These are phyloP conservation scores for Paecilomyces sp. DNA, from an alignment of 2,329 filamentous ascomycete species.

Conservation along the genomic window DNA sequence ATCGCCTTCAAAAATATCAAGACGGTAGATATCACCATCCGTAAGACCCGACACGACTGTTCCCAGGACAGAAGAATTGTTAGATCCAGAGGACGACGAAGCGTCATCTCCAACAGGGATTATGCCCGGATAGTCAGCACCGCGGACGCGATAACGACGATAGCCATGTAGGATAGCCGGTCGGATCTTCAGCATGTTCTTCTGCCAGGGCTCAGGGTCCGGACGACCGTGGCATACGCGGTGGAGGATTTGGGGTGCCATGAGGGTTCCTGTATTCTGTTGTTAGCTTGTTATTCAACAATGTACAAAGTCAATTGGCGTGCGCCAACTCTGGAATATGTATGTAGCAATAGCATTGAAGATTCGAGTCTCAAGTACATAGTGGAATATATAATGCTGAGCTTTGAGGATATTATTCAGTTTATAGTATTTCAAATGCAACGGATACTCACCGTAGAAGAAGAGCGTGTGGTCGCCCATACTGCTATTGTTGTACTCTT, in stretches of 20 bases:
- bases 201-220: slow-evolving; percentile 45
- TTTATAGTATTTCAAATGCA: too few relatives aligned
- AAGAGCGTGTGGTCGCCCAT: slow-evolving; percentile 51
- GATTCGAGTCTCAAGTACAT: neutral
- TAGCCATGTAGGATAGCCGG: slow-evolving; percentile 71
- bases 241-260: slow-evolving; percentile 82
- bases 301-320: neutral
- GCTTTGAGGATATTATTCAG: too few relatives aligned
- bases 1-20: slow-evolving; percentile 75
- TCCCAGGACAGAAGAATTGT: slow-evolving; percentile 56
- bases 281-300: neutral
- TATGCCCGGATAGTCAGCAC: slow-evolving; percentile 76
- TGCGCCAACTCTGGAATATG: too few relatives aligned
- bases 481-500: neutral
- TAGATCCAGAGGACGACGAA: neutral
- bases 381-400: too few relatives aligned
- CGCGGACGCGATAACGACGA: slow-evolving; percentile 61
- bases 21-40: slow-evolving; percentile 62
- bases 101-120: slow-evolving; percentile 27
- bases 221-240: slow-evolving; percentile 67
- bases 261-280: slow-evolving; percentile 48
- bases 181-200: slow-evolving; percentile 53
- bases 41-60: slow-evolving; percentile 73
- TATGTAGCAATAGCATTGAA: neutral
- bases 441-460: slow-evolving; percentile 50